Base-by-base conservation (phyloP, 345 rosid species). In the Triadica sebifera region DNA sequence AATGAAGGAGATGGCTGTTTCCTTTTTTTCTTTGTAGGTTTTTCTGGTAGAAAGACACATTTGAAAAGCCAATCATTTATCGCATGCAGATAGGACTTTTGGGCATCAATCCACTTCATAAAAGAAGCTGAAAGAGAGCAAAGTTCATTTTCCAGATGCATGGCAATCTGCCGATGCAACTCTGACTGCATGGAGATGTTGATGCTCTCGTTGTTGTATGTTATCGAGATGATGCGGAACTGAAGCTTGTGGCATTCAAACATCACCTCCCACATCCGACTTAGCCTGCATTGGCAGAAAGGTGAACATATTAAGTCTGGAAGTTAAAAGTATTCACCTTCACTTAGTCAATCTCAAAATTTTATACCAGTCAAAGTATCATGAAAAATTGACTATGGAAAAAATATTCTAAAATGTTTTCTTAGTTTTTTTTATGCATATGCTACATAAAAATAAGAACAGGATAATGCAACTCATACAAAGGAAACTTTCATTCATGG, bases 181-280 rank as follows among this genome's bases (percentile, higher is more conserved):
- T 95, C 99, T 0, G 94, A 88, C 47, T 79, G 84, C 56, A 87
- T 53, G 58, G 86, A 84, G 67, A 89, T 78, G 80, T 83, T 88
- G 39, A 79, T 77, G 72, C 76, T 78, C 68, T 84, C 68, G 29
- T 72, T 78, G 80, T 70, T 83, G 84, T 77, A 76, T 69, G 96
- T 89, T 7, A 77, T 80, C 3, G 90, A 67, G 61, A 93, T 88
- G 47, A 90, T 81, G 72, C 74, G 76, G 79, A 80, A 84, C 85
- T 95, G 99, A 71, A 77, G 91, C 83, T 75, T 84, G 80, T 95
- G 98, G 85, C 96, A 95, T 81, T 93, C 94, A 55, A 73, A 77
- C 98, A 93, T 95, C 47, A 88, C 96, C 79, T 88, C 91, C 99
- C 99, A 95, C 98, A 95, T 95, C 73, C 96, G 89, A 71, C 88